Percentiles rank a stretch among this genome's conserved stretches.
Evolutionary conservation across 192 early-diverging fungal genomes (phyloP).

Genomic region (Mortierella claussenii): DNA sequence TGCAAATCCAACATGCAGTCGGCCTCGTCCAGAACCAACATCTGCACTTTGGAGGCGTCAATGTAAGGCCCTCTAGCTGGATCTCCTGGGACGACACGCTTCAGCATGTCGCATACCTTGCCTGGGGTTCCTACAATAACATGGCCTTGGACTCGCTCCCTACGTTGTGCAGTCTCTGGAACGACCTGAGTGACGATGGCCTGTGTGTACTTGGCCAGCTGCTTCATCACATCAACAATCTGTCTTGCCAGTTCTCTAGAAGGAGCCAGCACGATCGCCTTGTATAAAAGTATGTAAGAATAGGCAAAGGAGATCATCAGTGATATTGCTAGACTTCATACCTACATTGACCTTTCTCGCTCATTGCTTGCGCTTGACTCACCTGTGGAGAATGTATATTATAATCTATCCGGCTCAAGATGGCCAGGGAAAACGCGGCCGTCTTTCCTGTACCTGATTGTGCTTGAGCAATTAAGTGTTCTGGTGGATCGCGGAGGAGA

Average conservation of each 20-base stretch:
- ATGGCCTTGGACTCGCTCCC: conserved; percentile 67
- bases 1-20: conserved; percentile 94
- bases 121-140: conserved; percentile 95
- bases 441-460: conserved; percentile 57
- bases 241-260: conserved; percentile 93
- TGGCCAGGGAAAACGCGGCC: conserved; percentile 56
- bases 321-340: too few species aligned
- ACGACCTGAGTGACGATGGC: conserved; percentile 78
- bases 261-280: conserved; percentile 89
- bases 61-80: conserved; percentile 44
- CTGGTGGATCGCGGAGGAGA: conserved; percentile 82
- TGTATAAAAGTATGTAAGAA: too few species aligned
- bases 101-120: conserved; percentile 78
- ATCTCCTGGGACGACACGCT: conserved; percentile 20
- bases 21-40: conserved; percentile 96
- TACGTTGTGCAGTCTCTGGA: conserved; percentile 51
- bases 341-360: too few species aligned
- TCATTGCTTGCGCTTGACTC: too few species aligned
- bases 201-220: conserved; percentile 85
- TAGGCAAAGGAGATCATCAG: too few species aligned
- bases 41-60: conserved; percentile 62
- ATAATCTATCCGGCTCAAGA: conserved; percentile 37
- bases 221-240: conserved; percentile 86
- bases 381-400: conserved; percentile 69
- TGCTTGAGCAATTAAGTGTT: conserved; percentile 60